Base-by-base conservation (phyloP, 768 basidiomycete genomes). In the Boletus tylopilopsis region DNA sequence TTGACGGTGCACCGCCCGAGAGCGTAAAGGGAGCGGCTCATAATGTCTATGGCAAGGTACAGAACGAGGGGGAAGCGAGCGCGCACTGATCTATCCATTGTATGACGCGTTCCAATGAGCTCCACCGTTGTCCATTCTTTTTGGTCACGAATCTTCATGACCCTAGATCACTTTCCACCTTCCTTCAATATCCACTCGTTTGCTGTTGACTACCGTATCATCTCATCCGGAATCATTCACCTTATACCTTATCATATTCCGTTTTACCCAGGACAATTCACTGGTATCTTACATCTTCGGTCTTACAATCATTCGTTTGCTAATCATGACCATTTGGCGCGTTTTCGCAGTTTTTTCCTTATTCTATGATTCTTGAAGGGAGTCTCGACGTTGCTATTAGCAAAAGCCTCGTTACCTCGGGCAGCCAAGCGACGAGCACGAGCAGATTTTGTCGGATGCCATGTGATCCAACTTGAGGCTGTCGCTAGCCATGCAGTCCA, bases 1-100 rank as follows among this genome's bases (percentile, higher is more conserved):
- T 63, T 42, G 66, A 68, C 45, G 68, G 65, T 39, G 51, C 47
- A 51, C 55, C 50, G 11, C 47, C 49, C 35, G 57, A 54, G 49
- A 56, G 42, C 41, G 49, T 56, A 25, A 42, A 57, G 33, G 56
- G 53, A 24, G 50, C 45, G 32, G 21, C 19, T 49, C 56, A 54
- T 27, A 41, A 50, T 44, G 24, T 58, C 43, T 42, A 57, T 36
- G 51, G 53, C 25, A 57, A 47, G 51, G 49, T 39, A 51, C 64
- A 64, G 51, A 53, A 51, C 48, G 55, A 49, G 52, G 62, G 63
- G 29, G 56, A 52, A 50, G 39, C 55, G 11, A 53, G 19, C 50
- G 58, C 56, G 12, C 56, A 57, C 32, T 66, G 34, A 58, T 50
- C 12, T 33, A 18, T 21, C 33, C n/a, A 18, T 34, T 18, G 7